Percentiles rank a stretch among this genome's conserved stretches.
Evolutionary conservation across 371 early-diverging fungal genomes (phyloP).

Genomic region (Mortierella sp.): DNA sequence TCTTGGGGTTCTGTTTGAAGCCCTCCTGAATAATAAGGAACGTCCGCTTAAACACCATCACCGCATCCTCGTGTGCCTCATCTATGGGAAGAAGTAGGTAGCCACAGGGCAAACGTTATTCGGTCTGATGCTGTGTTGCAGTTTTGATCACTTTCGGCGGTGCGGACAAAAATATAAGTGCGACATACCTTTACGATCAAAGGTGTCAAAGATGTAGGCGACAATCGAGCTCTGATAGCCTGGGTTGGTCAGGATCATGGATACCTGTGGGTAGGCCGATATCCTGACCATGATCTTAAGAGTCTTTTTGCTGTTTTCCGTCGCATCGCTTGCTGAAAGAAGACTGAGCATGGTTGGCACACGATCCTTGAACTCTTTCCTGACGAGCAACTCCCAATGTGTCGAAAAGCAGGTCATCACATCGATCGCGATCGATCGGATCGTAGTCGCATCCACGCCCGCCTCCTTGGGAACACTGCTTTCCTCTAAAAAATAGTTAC

Average conservation of each 20-base stretch:
- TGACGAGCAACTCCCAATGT: conserved; percentile 40
- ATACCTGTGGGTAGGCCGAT: conserved; percentile 42
- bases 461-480: conserved; percentile 34
- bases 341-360: conserved; percentile 41
- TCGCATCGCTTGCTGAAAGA: conserved; percentile 35
- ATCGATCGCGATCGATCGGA: conserved; percentile 40
- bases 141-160: neutral
- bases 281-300: conserved; percentile 44
- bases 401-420: conserved; percentile 45
- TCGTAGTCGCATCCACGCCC: conserved; percentile 35
- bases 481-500: conserved; percentile 23
- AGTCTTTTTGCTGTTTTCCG: conserved; percentile 41
- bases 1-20: conserved; percentile 35
- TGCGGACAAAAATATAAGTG: neutral
- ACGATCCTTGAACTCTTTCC: conserved; percentile 51
- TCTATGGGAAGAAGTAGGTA: neutral
- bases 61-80: conserved; percentile 35
- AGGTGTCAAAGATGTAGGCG: conserved; percentile 24
- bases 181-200: conserved; percentile 28
- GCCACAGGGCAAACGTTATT: no score
- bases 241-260: conserved; percentile 47
- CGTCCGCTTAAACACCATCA: conserved; percentile 32
- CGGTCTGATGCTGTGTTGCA: no score
- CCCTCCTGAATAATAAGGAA: conserved; percentile 49
- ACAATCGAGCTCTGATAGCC: conserved; percentile 38